Evolutionary conservation across 768 basidiomycete genomes (phyloP).

Genomic region (Tylopilus felleus): DNA sequence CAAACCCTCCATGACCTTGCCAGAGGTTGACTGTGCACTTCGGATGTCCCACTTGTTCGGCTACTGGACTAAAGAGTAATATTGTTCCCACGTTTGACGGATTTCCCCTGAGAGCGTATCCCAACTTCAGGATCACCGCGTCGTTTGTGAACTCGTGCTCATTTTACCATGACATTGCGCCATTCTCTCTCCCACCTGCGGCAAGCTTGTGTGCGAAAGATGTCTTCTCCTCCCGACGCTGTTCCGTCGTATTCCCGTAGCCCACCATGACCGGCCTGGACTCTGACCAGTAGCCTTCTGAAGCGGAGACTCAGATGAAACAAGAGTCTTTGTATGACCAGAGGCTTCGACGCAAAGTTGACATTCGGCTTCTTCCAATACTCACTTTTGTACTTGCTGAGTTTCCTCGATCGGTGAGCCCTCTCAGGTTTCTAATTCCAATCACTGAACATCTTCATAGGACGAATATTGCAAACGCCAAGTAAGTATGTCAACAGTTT

Average conservation of each 20-base stretch:
- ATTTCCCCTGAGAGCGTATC: background rate
- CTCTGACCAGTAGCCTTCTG: background rate
- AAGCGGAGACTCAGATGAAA: conserved; percentile 1
- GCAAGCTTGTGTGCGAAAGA: too few relatives aligned
- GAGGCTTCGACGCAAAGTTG: conserved; percentile 33
- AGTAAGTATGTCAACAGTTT: conserved; percentile 12
- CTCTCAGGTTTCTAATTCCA: background rate
- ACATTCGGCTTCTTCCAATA: conserved; percentile 35
- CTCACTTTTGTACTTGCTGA: conserved; percentile 40
- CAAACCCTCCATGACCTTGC: conserved; percentile 70
- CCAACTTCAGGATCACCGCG: too few relatives aligned
- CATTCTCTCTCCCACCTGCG: background rate
- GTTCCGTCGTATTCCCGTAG: background rate
- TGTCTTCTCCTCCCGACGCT: background rate
- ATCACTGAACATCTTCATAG: conserved; percentile 8
- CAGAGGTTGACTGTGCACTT: conserved; percentile 2
- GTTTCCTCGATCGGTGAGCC: conserved; percentile 39
- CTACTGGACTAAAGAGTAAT: conserved; percentile 10
- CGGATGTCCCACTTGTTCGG: background rate
- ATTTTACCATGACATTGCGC: conserved; percentile 4
- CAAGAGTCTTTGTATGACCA: conserved; percentile 17
- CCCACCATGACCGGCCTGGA: conserved; percentile 9
- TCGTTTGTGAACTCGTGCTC: background rate
- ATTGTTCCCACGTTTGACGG: conserved; percentile 15
- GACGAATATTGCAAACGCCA: conserved; percentile 40